Evolutionary conservation across 495 filamentous ascomycete species (phyloP), one percentile per base, ranked within the genome.

Genomic region (Ascodesmis nigricans): DNA sequence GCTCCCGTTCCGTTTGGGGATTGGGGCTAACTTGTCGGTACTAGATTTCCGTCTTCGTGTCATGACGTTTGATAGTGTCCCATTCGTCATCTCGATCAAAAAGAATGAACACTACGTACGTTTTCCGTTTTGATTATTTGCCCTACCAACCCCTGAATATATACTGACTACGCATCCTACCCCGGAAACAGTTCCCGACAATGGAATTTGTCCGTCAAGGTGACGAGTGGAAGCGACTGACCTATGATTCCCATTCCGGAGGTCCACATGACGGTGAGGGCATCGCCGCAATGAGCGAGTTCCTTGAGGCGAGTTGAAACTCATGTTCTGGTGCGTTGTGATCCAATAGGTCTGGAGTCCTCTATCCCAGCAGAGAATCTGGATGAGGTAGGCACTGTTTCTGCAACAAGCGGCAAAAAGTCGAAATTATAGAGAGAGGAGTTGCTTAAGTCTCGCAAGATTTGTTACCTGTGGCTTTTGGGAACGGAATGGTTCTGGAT

Each of bases 71-170:
- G 87, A 99, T 52, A 90, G 87, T 42, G 81, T 95, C 10, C 84
- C 82, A 9, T 99, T 83, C 76, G 78, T 95, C 16, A 77, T 87
- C 13, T 93, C 84, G 17, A 93, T 99, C 73, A 99, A 99, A 71
- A 99, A 99, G 70, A 90, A 91, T 53, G 90, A 99, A 54, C 87
- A 99, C 55, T 99, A 99, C 52, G 65, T 69, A 47, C 54, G 61
- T 50, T 5, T 23, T 28, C 15, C 8, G 35, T 16, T 17, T 18
- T 3, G 29, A 14, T 7, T 26, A 3, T 23, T 30, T 25, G 30
- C 8, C 16, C n/a, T n/a, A n/a, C n/a, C n/a, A n/a, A n/a, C n/a
- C 0, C 22, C 5, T 21, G 14, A n/a, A 31, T 4, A 19, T 15
- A 14, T 16, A 13, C 34, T 17, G 28, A 33, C 37, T 14, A 7